Percentiles rank a stretch among this genome's conserved stretches.
Conservation (phyloP, 345 rosid species). For the Camelina sativa region DNA sequence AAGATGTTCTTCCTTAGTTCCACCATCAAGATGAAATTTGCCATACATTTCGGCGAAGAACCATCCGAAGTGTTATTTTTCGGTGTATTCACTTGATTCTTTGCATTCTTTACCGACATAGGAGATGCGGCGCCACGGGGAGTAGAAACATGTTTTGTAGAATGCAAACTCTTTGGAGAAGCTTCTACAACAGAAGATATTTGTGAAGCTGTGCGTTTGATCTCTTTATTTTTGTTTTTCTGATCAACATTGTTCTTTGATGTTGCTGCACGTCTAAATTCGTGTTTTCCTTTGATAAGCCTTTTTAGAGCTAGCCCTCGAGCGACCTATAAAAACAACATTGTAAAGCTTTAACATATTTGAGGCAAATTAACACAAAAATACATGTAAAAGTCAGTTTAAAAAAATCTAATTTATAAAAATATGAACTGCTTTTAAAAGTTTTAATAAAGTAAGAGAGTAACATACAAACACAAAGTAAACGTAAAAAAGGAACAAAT, state of each 20-base stretch:
- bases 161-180: constrained; percentile 38
- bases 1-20: constrained; percentile 69
- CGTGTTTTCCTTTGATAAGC: constrained; percentile 37
- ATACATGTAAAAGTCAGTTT: background rate
- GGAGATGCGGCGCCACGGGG: constrained; percentile 27
- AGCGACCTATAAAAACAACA: constrained; percentile 19
- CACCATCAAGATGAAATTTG: constrained; percentile 57
- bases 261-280: constrained; percentile 23
- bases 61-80: constrained; percentile 20
- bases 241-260: constrained; percentile 32
- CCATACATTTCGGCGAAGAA: constrained; percentile 41
- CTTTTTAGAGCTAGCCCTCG: constrained; percentile 36
- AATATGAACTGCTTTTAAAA: too few relatives aligned
- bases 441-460: too few relatives aligned
- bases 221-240: constrained; percentile 26
- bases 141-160: constrained; percentile 35
- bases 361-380: background rate
- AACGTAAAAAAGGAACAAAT: too few relatives aligned
- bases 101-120: constrained; percentile 8
- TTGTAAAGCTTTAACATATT: background rate
- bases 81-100: constrained; percentile 34
- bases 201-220: constrained; percentile 29
- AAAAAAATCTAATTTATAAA: too few relatives aligned
- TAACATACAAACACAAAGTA: background rate
- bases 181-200: constrained; percentile 21